Percentiles rank a stretch among this genome's conserved stretches.
Evolutionary conservation across 192 early-diverging fungal species (phyloP).

Genomic region (Gonapodya prolifera): DNA sequence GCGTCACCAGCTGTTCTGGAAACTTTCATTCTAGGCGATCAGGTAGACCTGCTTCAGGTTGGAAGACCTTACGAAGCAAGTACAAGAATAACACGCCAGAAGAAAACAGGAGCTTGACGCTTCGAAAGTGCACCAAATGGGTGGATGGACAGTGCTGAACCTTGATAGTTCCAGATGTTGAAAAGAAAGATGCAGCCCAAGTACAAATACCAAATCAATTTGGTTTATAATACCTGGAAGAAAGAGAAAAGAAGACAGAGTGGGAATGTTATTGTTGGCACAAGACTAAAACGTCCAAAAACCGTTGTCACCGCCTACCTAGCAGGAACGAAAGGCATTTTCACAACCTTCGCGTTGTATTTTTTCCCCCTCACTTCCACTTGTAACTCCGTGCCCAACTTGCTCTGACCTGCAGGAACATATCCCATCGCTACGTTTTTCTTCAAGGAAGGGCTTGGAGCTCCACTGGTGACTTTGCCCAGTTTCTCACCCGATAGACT

Average conservation of each 20-base stretch:
- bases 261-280: too few relatives aligned
- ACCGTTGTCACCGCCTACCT: too few relatives aligned
- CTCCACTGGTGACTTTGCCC: slow-evolving; percentile 84
- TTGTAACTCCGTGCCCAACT: slow-evolving; percentile 78
- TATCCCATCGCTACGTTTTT: slow-evolving; percentile 98
- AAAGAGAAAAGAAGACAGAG: too few relatives aligned
- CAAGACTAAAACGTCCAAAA: too few relatives aligned
- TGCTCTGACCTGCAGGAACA: slow-evolving; percentile 61
- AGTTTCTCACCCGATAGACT: slow-evolving; percentile 27
- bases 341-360: slow-evolving; percentile 70
- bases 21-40: not conserved
- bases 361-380: slow-evolving; percentile 80
- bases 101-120: too few relatives aligned
- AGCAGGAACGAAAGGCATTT: slow-evolving; percentile 91
- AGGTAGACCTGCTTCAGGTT: not conserved
- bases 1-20: not conserved
- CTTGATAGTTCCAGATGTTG: too few relatives aligned
- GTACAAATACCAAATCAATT: too few relatives aligned
- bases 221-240: too few relatives aligned
- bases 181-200: too few relatives aligned
- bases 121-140: too few relatives aligned
- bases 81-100: not conserved
- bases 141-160: too few relatives aligned
- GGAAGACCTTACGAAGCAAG: not conserved
- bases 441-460: slow-evolving; percentile 78